Percentiles rank a stretch among this genome's conserved stretches.
These are phyloP conservation scores for Collybia sordida DNA, from an alignment of 768 basidiomycete species.

Conservation along the genomic window DNA sequence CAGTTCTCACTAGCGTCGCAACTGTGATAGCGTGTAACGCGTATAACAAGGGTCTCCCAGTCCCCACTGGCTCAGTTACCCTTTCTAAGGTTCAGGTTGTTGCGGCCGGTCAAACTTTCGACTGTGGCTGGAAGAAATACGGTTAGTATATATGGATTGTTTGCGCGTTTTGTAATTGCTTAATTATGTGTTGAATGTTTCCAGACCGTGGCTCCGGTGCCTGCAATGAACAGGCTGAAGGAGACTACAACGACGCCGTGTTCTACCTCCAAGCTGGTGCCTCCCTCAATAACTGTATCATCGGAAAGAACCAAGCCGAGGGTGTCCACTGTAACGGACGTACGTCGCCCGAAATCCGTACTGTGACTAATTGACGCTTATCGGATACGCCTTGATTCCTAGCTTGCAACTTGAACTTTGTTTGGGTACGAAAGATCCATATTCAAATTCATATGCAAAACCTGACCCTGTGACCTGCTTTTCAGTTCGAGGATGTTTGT, in stretches of 20 bases:
- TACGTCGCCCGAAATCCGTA: neutral
- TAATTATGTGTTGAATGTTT: constrained; percentile 4
- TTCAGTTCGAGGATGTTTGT: constrained; percentile 21
- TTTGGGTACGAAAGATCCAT: constrained; percentile 16
- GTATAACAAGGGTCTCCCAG: constrained; percentile 3
- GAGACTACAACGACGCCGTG: constrained; percentile 25
- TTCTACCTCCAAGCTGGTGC: constrained; percentile 28
- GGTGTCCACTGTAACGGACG: constrained; percentile 26
- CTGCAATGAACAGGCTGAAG: constrained; percentile 24
- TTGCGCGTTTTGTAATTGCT: constrained; percentile 12
- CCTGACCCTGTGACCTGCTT: neutral
- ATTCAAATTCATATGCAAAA: constrained; percentile 9
- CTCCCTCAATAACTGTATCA: constrained; percentile 26
- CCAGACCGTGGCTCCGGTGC: constrained; percentile 25
- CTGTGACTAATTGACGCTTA: too few relatives aligned
- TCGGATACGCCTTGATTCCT: neutral
- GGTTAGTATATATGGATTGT: constrained; percentile 3
- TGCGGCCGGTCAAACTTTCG: constrained; percentile 20
- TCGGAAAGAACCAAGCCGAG: constrained; percentile 28
- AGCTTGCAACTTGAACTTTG: neutral
- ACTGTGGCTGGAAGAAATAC: constrained; percentile 7
- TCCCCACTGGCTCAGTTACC: constrained; percentile 1
- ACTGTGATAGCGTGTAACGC: constrained; percentile 5
- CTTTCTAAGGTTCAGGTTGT: constrained; percentile 6
- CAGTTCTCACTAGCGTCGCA: neutral